A percentile compares a stretch with the other conserved stretches of the same genome.
These are phyloP conservation scores for Penicillium mononematosum DNA, from an alignment of 495 filamentous ascomycete species.

Conservation along the genomic window DNA sequence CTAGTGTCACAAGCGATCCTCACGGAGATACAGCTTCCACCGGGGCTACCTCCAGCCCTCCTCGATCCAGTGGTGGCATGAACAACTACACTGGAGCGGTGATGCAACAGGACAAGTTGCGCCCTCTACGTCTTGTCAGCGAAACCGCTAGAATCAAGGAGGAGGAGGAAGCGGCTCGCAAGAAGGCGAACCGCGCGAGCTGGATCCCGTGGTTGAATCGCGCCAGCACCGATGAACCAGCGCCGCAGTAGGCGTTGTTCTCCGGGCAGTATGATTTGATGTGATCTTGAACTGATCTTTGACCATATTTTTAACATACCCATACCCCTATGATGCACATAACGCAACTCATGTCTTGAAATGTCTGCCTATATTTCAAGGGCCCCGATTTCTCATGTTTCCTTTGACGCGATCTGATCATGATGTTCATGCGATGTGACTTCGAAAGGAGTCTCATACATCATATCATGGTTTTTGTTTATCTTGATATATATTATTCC, in stretches of 20 bases:
- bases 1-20: conserved; percentile 60
- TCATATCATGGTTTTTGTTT: conserved; percentile 3
- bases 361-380: conserved; percentile 13
- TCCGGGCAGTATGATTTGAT: conserved; percentile 28
- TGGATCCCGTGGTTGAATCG: conserved; percentile 63
- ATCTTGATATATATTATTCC: conserved; percentile 15
- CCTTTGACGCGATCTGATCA: conserved; percentile 18
- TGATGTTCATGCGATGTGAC: conserved; percentile 9
- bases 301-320: conserved; percentile 30
- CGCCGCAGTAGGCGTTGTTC: conserved; percentile 13
- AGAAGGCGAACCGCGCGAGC: conserved; percentile 59
- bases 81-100: conserved; percentile 56
- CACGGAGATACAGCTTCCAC: conserved; percentile 50
- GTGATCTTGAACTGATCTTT: conserved; percentile 27
- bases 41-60: conserved; percentile 54
- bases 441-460: conserved; percentile 9
- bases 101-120: conserved; percentile 73
- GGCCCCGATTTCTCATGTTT: conserved; percentile 17
- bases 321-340: conserved; percentile 29
- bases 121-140: conserved; percentile 79
- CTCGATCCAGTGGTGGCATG: conserved; percentile 54
- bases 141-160: conserved; percentile 43
- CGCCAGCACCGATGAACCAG: conserved; percentile 24
- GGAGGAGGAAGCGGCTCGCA: conserved; percentile 52
- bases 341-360: conserved; percentile 27